phyloP scores from a whole-genome alignment of 768 basidiomycete species.

The Termitomyces sp. region DNA sequence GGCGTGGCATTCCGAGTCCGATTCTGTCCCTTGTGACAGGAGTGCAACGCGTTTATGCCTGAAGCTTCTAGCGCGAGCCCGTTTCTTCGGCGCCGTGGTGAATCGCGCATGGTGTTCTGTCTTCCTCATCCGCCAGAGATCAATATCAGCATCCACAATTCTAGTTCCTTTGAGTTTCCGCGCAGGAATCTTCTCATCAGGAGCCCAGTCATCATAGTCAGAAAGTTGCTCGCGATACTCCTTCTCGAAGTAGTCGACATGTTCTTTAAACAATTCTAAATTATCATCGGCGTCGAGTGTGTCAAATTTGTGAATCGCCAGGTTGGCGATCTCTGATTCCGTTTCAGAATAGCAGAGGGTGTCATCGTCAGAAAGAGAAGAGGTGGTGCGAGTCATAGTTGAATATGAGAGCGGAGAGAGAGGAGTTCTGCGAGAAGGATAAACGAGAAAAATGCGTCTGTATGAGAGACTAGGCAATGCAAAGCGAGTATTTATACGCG shows the following conservation, averaged over 20 bases:
- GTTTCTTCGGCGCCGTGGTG: background rate
- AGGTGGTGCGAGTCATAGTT: background rate
- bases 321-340: background rate
- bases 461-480: background rate
- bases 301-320: no score
- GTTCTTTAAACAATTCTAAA: background rate
- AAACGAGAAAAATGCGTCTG: background rate
- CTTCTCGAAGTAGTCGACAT: background rate
- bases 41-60: background rate
- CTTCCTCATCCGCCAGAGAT: conserved; percentile 2
- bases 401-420: background rate
- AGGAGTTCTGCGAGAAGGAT: background rate
- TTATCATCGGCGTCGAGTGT: background rate
- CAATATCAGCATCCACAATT: background rate
- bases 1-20: background rate
- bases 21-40: background rate
- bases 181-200: background rate
- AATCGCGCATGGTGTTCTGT: background rate
- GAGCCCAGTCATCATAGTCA: conserved; percentile 2
- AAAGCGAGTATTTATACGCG: background rate
- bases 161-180: conserved; percentile 1
- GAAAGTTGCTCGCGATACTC: background rate
- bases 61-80: background rate
- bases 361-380: background rate
- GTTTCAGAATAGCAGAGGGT: background rate